Conservation (phyloP, 495 filamentous ascomycete genomes). For the Echria macrotheca region DNA sequence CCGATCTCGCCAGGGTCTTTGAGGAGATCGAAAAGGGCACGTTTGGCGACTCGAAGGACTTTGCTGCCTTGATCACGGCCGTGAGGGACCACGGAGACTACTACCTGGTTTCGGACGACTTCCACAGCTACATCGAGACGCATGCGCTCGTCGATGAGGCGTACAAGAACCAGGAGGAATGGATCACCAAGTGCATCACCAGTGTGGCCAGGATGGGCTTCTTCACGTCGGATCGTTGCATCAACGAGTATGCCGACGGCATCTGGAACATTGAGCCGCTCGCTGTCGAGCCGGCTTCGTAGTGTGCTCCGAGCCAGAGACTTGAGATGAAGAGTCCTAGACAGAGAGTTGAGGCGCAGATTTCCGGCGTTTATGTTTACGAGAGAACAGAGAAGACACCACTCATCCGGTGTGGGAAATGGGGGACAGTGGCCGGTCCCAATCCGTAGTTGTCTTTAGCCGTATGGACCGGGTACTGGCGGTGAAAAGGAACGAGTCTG, state of each 20-base stretch:
- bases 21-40: constrained; percentile 66
- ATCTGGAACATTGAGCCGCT: constrained; percentile 96
- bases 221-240: constrained; percentile 94
- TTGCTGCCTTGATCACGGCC: constrained; percentile 72
- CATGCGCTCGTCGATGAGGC: constrained; percentile 85
- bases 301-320: not conserved
- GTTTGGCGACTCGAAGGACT: constrained; percentile 72
- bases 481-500: too few species aligned
- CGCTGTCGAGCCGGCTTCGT: constrained; percentile 22
- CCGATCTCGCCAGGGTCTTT: constrained; percentile 72
- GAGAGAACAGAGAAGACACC: not conserved
- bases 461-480: too few species aligned
- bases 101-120: constrained; percentile 96
- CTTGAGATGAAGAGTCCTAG: not conserved
- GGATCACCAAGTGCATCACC: constrained; percentile 82
- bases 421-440: not conserved
- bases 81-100: constrained; percentile 93
- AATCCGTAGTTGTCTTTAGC: not conserved
- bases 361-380: not conserved
- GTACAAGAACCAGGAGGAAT: constrained; percentile 85
- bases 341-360: not conserved
- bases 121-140: constrained; percentile 85
- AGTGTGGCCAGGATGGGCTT: constrained; percentile 91
- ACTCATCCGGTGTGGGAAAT: not conserved
- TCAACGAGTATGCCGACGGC: constrained; percentile 92